Conservation (phyloP, 2,329 filamentous ascomycete genomes). For the Xylariaceae sp. region DNA sequence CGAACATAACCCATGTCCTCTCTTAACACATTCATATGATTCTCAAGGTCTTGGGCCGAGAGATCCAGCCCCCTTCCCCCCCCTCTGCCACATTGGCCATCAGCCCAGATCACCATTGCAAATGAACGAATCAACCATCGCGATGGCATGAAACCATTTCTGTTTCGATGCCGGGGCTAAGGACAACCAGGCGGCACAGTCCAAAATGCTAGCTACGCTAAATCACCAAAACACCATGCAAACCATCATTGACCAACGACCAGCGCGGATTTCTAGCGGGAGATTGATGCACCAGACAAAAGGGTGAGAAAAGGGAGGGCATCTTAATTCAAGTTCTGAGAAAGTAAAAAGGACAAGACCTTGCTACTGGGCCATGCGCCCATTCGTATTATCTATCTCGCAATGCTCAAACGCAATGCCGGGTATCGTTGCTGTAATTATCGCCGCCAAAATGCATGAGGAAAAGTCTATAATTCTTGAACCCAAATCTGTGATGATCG, state of each 20-base stretch:
- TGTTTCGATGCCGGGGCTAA: conserved; percentile 3
- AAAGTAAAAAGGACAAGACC: too few relatives aligned
- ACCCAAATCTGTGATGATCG: conserved; percentile 44
- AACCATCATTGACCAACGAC: too few relatives aligned
- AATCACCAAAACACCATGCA: too few relatives aligned
- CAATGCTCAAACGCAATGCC: conserved; percentile 28
- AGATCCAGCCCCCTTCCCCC: too few relatives aligned
- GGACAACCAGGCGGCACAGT: not conserved
- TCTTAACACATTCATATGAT: too few relatives aligned
- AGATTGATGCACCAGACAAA: conserved; percentile 1
- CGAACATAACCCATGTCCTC: too few relatives aligned
- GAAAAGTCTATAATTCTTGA: conserved; percentile 42
- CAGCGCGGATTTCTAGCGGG: not conserved
- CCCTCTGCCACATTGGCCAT: too few relatives aligned
- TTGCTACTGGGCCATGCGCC: too few relatives aligned
- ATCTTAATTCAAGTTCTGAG: too few relatives aligned
- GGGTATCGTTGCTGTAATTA: conserved; percentile 32
- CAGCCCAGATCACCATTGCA: too few relatives aligned
- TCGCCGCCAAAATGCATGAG: conserved; percentile 19
- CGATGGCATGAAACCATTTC: not conserved
- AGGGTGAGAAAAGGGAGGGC: not conserved
- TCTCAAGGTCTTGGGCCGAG: too few relatives aligned
- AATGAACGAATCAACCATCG: not conserved
- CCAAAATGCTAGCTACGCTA: not conserved
- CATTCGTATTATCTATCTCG: conserved; percentile 18